Conservation (phyloP, 805 yeast genomes). For the Pichia manshurica region DNA sequence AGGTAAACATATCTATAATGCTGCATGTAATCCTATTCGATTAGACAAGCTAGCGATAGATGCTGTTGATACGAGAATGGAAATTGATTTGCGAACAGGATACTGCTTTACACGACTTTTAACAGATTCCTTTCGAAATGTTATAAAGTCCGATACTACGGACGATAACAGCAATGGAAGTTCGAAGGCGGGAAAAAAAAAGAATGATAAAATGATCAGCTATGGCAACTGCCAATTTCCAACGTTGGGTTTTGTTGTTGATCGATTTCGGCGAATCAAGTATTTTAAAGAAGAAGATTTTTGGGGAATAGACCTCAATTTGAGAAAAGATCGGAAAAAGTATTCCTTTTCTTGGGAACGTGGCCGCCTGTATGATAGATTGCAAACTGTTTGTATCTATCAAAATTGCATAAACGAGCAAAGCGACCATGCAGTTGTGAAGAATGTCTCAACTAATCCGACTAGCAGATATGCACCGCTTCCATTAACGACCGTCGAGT, state of each 20-base stretch:
- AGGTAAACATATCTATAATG: slow-evolving; percentile 60
- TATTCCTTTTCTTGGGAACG: slow-evolving; percentile 66
- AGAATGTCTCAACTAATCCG: slow-evolving; percentile 49
- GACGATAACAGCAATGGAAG: slow-evolving; percentile 14
- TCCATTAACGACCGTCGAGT: slow-evolving; percentile 90
- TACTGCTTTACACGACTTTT: slow-evolving; percentile 80
- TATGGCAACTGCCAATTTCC: slow-evolving; percentile 97
- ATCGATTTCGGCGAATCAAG: slow-evolving; percentile 71
- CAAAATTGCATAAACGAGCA: slow-evolving; percentile 53
- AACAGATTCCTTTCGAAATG: slow-evolving; percentile 44
- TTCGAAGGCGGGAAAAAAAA: slow-evolving; percentile 11
- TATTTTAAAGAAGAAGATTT: slow-evolving; percentile 70
- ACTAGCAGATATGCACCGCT: slow-evolving; percentile 76
- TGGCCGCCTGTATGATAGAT: slow-evolving; percentile 65
- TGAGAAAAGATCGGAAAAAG: slow-evolving; percentile 37
- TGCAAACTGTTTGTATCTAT: slow-evolving; percentile 56
- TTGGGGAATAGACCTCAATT: slow-evolving; percentile 63
- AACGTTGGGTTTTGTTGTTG: slow-evolving; percentile 93
- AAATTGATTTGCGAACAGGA: slow-evolving; percentile 85
- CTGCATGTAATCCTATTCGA: slow-evolving; percentile 62
- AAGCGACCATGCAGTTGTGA: slow-evolving; percentile 45
- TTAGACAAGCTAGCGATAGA: slow-evolving; percentile 66
- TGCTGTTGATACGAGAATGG: slow-evolving; percentile 84
- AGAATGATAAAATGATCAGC: slow-evolving; percentile 39
- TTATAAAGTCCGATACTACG: slow-evolving; percentile 18